Conservation (phyloP, 352 stramenopile species). For the Pythium pyrilobum region DNA sequence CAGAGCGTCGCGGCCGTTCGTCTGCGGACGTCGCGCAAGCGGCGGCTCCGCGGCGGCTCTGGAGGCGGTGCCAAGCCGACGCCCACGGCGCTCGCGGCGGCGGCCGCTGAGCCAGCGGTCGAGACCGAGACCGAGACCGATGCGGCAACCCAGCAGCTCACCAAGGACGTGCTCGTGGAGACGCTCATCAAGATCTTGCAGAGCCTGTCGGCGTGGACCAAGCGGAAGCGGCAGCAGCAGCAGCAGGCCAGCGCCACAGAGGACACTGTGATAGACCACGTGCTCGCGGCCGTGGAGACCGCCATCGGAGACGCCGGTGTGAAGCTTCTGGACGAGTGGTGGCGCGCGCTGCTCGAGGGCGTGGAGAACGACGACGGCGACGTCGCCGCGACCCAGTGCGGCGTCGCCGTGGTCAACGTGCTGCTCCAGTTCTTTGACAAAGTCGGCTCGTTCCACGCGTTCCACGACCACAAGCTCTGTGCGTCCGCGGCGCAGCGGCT, state of each 20-base stretch:
- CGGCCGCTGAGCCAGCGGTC: neutral
- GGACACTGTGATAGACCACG: neutral
- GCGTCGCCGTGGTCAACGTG: constrained; percentile 16
- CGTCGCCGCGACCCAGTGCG: neutral
- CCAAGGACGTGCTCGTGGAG: constrained; percentile 12
- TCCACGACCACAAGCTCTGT: constrained; percentile 25
- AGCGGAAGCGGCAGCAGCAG: neutral
- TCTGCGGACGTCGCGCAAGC: constrained; percentile 13
- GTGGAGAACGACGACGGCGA: neutral
- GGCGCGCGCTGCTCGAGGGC: neutral
- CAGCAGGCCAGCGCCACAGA: neutral
- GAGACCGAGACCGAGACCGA: neutral
- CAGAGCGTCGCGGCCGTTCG: constrained; percentile 11
- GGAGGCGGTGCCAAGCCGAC: neutral
- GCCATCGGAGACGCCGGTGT: constrained; percentile 18
- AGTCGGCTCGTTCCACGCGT: constrained; percentile 24
- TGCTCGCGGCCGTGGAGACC: constrained; percentile 8
- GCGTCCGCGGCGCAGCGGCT: constrained; percentile 15
- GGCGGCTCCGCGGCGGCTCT: constrained; percentile 2
- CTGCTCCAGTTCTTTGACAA: constrained; percentile 19
- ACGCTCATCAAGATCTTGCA: constrained; percentile 13
- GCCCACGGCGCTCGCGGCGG: neutral
- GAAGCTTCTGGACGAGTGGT: constrained; percentile 19
- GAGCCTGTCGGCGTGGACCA: constrained; percentile 12
- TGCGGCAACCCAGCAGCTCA: neutral